These are phyloP conservation scores for Wickerhamomyces xylosicus DNA, from an alignment of 805 yeast genomes.

Conservation along the genomic window DNA sequence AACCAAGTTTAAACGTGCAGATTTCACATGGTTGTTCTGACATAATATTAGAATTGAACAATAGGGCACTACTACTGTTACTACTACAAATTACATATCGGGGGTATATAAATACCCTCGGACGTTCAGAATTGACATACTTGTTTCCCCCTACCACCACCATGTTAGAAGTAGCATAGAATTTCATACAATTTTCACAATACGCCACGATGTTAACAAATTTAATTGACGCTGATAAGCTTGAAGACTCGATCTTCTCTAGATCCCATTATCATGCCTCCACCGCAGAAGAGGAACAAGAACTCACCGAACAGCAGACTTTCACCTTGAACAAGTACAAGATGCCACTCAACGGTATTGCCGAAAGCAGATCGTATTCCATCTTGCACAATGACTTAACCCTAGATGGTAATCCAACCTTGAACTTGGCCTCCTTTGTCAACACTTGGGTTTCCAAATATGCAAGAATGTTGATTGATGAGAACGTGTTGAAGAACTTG, in stretches of 20 bases:
- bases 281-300: background rate
- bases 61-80: background rate
- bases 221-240: constrained; percentile 22
- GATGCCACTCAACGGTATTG: constrained; percentile 48
- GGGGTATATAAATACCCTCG: background rate
- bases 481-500: constrained; percentile 75
- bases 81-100: too few species aligned
- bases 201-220: constrained; percentile 12
- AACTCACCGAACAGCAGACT: constrained; percentile 5
- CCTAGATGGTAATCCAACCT: constrained; percentile 74
- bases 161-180: too few species aligned
- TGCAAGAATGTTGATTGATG: constrained; percentile 43
- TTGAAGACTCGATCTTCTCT: constrained; percentile 20
- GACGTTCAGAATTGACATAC: background rate
- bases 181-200: background rate
- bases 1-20: too few species aligned
- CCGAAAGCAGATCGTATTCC: constrained; percentile 43
- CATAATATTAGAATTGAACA: background rate
- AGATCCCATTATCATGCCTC: constrained; percentile 16
- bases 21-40: too few species aligned
- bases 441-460: constrained; percentile 57
- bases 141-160: too few species aligned
- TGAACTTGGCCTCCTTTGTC: constrained; percentile 85
- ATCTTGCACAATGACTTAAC: constrained; percentile 64
- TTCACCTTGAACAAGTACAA: constrained; percentile 35